Percentiles rank a stretch among this genome's conserved stretches.
phyloP scores from a whole-genome alignment of 768 basidiomycete genomes.

The Mycena floridula region DNA sequence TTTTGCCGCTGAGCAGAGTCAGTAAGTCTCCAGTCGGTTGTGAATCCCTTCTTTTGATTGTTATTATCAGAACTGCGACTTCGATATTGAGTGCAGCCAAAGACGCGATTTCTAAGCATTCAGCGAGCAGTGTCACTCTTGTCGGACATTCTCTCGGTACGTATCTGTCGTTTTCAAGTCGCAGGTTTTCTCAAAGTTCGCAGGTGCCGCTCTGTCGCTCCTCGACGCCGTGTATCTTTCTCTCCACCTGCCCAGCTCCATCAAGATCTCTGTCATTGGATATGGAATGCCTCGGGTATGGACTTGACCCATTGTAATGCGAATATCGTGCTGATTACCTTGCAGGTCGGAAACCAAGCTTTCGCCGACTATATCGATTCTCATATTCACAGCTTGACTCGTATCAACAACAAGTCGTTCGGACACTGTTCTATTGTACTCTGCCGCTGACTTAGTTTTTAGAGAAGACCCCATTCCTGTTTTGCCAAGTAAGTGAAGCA shows the following conservation, averaged over 20 bases:
- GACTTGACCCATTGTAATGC: constrained; percentile 20
- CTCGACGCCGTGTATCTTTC: constrained; percentile 53
- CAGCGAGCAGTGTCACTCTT: constrained; percentile 28
- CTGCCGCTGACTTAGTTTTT: not conserved
- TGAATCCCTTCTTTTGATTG: not conserved
- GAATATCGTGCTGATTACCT: constrained; percentile 9
- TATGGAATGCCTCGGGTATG: constrained; percentile 40
- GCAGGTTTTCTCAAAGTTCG: not conserved
- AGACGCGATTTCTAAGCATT: constrained; percentile 25
- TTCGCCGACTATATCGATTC: constrained; percentile 59
- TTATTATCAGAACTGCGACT: constrained; percentile 28
- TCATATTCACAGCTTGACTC: constrained; percentile 36
- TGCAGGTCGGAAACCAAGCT: constrained; percentile 49
- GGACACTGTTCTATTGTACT: not conserved
- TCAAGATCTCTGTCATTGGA: constrained; percentile 24
- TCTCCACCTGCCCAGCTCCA: constrained; percentile 36
- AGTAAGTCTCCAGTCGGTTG: constrained; percentile 18
- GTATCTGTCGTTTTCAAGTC: not conserved
- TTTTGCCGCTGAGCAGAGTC: constrained; percentile 35
- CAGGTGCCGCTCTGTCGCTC: constrained; percentile 48
- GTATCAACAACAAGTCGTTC: constrained; percentile 52
- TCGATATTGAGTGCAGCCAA: constrained; percentile 33
- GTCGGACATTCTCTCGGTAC: constrained; percentile 39
- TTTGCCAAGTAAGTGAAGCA: constrained; percentile 27
- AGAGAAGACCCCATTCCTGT: constrained; percentile 37